phyloP scores from a whole-genome alignment of 2,329 filamentous ascomycete genomes.

The Nectriaceae sp. region DNA sequence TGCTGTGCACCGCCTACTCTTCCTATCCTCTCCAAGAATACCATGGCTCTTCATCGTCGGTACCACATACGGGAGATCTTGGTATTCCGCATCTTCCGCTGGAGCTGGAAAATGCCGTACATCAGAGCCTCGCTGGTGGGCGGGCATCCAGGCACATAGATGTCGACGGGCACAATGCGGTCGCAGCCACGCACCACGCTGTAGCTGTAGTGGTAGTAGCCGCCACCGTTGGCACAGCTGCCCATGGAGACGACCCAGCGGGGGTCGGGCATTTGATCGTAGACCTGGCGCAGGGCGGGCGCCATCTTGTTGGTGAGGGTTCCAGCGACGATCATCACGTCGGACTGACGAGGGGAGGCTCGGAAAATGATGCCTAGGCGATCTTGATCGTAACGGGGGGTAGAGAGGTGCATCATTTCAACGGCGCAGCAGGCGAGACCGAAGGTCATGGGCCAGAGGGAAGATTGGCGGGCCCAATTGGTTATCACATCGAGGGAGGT shows the following conservation, averaged over 20 bases:
- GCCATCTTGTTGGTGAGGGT: constrained; percentile 98
- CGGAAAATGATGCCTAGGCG: constrained; percentile 88
- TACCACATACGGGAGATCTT: constrained; percentile 60
- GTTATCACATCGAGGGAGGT: constrained; percentile 77
- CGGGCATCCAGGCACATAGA: constrained; percentile 77
- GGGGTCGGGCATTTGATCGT: constrained; percentile 94
- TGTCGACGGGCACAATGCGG: constrained; percentile 75
- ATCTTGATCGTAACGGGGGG: constrained; percentile 87
- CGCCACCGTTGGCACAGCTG: constrained; percentile 80
- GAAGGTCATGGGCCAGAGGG: constrained; percentile 87
- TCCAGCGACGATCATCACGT: constrained; percentile 92
- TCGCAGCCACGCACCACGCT: constrained; percentile 75
- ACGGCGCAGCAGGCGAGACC: constrained; percentile 86
- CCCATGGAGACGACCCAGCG: constrained; percentile 86
- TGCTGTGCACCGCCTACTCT: not conserved
- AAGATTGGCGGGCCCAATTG: constrained; percentile 84
- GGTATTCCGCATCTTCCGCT: constrained; percentile 72
- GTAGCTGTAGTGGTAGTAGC: constrained; percentile 88
- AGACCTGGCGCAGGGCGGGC: constrained; percentile 83
- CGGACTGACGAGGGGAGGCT: constrained; percentile 82
- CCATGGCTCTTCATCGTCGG: constrained; percentile 49
- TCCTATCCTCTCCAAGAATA: not conserved
- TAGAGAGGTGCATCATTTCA: constrained; percentile 92
- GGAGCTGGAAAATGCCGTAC: constrained; percentile 73
- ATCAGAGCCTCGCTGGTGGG: constrained; percentile 63